These are phyloP conservation scores for Alternaria viburni DNA, from an alignment of 2,329 filamentous ascomycete species.

Conservation along the genomic window DNA sequence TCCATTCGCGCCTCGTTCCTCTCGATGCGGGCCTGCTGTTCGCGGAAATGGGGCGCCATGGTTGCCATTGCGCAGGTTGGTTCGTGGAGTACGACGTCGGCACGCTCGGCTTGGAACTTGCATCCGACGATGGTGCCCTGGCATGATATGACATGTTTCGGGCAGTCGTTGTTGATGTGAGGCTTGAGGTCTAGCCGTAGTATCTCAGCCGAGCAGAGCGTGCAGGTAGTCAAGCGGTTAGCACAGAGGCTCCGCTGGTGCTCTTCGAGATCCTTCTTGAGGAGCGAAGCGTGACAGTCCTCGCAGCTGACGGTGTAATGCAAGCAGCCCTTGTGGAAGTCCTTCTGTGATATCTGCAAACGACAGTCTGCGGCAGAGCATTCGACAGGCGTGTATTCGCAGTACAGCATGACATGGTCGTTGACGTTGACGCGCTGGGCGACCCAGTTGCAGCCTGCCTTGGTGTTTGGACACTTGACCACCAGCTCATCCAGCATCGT, in stretches of 20 bases:
- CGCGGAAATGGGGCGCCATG: slow-evolving; percentile 53
- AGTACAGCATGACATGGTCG: slow-evolving; percentile 67
- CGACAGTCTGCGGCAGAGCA: slow-evolving; percentile 60
- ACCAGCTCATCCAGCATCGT: slow-evolving; percentile 68
- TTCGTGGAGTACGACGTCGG: slow-evolving; percentile 49
- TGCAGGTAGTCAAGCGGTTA: slow-evolving; percentile 54
- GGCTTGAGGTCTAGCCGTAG: slow-evolving; percentile 50
- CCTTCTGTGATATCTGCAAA: slow-evolving; percentile 61
- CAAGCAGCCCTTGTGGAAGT: slow-evolving; percentile 60
- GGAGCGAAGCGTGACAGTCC: slow-evolving; percentile 59
- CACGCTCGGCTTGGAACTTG: slow-evolving; percentile 48
- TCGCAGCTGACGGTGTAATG: slow-evolving; percentile 61
- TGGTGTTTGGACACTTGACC: slow-evolving; percentile 64
- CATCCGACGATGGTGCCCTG: slow-evolving; percentile 54
- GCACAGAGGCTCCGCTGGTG: slow-evolving; percentile 58
- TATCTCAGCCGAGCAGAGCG: slow-evolving; percentile 51
- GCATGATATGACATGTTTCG: slow-evolving; percentile 52
- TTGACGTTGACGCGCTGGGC: slow-evolving; percentile 63
- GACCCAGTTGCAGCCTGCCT: slow-evolving; percentile 60
- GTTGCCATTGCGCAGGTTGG: slow-evolving; percentile 53
- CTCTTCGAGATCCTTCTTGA: slow-evolving; percentile 61
- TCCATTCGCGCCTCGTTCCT: slow-evolving; percentile 53
- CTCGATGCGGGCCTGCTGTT: slow-evolving; percentile 52
- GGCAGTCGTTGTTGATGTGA: slow-evolving; percentile 52
- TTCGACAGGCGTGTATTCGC: slow-evolving; percentile 60